Evolutionary conservation across 176 grass and related monocot genomes (phyloP).

Genomic region (Eleusine coracana): DNA sequence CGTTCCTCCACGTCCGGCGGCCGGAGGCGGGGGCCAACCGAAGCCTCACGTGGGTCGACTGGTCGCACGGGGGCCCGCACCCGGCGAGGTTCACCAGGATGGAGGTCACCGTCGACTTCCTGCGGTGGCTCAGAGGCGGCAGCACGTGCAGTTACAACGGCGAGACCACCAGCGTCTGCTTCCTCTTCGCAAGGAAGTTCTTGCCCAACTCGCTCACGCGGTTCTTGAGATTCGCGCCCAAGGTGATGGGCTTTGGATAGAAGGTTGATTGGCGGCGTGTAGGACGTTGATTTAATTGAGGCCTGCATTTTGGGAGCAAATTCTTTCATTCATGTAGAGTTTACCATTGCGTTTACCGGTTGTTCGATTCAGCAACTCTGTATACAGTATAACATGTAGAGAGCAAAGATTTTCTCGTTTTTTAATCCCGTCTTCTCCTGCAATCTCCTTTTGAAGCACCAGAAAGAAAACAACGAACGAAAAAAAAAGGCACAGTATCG

Average conservation of each 20-base stretch:
- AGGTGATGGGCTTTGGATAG: constrained; percentile 68
- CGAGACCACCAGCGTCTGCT: constrained; percentile 50
- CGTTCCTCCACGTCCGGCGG: constrained; percentile 40
- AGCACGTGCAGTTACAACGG: constrained; percentile 60
- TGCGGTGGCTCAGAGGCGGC: constrained; percentile 52
- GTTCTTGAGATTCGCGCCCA: constrained; percentile 70
- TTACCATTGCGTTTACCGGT: neutral
- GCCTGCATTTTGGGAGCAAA: neutral
- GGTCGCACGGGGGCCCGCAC: constrained; percentile 67
- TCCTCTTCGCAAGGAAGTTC: constrained; percentile 80
- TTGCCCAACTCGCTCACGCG: constrained; percentile 62
- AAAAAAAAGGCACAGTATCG: neutral
- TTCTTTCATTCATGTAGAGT: constrained; percentile 16
- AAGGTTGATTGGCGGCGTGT: neutral
- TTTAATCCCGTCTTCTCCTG: neutral
- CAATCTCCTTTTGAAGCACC: neutral
- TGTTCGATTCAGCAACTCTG: neutral
- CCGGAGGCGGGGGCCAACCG: constrained; percentile 3
- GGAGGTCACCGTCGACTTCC: constrained; percentile 63
- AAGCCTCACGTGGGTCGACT: constrained; percentile 73
- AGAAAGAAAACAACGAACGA: neutral
- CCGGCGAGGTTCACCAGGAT: constrained; percentile 55
- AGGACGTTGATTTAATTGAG: neutral
- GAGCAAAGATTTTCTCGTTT: neutral
- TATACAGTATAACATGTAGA: neutral